phyloP scores from a whole-genome alignment of 2,329 filamentous ascomycete genomes.

The Stagonosporopsis chrysanthemi region DNA sequence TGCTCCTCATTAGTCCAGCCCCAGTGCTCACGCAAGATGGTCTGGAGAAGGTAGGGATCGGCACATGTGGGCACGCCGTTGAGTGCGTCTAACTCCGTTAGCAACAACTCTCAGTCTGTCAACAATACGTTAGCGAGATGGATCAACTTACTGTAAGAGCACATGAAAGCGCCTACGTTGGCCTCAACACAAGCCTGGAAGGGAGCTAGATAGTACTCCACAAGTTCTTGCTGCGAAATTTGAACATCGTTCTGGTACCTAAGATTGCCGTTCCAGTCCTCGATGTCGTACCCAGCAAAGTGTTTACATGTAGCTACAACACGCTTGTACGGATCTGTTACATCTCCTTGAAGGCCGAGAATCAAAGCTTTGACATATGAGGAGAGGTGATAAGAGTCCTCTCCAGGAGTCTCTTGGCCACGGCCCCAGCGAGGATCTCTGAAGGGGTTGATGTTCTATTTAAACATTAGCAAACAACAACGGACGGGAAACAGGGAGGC shows the following conservation, averaged over 20 bases:
- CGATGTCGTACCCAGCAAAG: conserved; percentile 48
- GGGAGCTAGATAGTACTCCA: conserved; percentile 72
- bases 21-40: conserved; percentile 71
- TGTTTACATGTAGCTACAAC: conserved; percentile 48
- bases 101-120: neutral
- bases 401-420: conserved; percentile 62
- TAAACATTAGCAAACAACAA: neutral
- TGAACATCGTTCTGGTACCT: conserved; percentile 63
- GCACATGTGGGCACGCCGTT: conserved; percentile 72
- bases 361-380: conserved; percentile 63
- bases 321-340: conserved; percentile 34
- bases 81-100: conserved; percentile 61
- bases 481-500: neutral
- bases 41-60: conserved; percentile 67
- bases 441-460: conserved; percentile 69
- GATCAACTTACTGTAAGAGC: conserved; percentile 55
- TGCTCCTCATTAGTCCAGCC: conserved; percentile 67
- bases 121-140: neutral
- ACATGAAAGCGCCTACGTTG: conserved; percentile 61
- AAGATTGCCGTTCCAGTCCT: conserved; percentile 41
- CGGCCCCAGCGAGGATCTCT: conserved; percentile 68
- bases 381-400: conserved; percentile 62
- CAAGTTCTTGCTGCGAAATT: conserved; percentile 67
- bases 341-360: conserved; percentile 61
- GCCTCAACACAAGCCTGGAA: conserved; percentile 63